These are phyloP conservation scores for Paramecium sonneborni DNA, from an alignment of 73 alveolate species.

Conservation along the genomic window DNA sequence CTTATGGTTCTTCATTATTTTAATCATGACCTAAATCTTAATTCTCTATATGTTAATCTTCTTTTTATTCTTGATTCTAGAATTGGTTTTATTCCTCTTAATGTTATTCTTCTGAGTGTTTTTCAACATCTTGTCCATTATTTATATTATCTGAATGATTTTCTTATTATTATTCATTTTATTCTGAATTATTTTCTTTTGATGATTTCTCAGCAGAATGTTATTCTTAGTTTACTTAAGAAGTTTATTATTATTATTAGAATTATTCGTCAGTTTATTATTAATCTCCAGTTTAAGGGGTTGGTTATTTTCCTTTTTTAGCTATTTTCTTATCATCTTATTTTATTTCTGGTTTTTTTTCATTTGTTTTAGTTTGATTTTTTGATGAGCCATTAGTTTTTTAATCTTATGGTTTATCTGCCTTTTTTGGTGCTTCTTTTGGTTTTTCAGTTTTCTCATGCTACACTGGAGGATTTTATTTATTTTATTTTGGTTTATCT, in stretches of 20 bases:
- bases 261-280: neutral
- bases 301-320: slow-evolving; percentile 1
- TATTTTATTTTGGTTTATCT: neutral
- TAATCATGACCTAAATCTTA: neutral
- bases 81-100: neutral
- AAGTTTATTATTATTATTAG: neutral
- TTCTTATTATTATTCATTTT: neutral
- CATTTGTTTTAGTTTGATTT: neutral
- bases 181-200: neutral
- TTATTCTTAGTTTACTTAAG: neutral
- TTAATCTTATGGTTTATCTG: neutral
- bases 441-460: neutral
- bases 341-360: neutral
- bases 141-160: neutral
- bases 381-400: neutral
- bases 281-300: neutral
- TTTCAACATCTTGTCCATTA: neutral
- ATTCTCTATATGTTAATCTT: neutral
- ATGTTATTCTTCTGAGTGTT: neutral
- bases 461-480: neutral
- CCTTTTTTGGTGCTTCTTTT: neutral
- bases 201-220: neutral
- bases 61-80: neutral
- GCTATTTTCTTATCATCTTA: slow-evolving; percentile 13
- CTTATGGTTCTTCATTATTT: neutral